Base-by-base conservation (phyloP, 2,329 filamentous ascomycete genomes). In the Penicillium sp. region DNA sequence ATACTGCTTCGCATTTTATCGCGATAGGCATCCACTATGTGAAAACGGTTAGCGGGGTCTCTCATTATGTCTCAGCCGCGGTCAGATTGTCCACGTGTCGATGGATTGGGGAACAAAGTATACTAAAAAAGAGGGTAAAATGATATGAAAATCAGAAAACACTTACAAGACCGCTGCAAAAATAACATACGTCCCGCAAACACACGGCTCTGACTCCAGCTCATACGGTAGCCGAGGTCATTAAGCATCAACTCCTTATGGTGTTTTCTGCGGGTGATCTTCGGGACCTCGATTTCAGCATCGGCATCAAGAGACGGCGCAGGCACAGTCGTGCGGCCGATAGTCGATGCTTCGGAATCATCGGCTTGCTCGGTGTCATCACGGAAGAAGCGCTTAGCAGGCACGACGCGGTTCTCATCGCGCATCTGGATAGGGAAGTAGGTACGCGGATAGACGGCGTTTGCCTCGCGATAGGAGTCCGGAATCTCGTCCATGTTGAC, bases 341-440 rank as follows among this genome's bases (percentile, higher is more conserved):
- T 52, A 1, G 73, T 76, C 6, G 73, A 66, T 7, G 61, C 71
- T 16, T 71, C 67, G 5, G 71, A 65, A 26, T 69, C 69, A 5
- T 68, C 69, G 50, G 83, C 82, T 50, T 87, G 82, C 57, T 86
- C 84, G 25, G 85, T 80, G 35, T 84, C 88, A 38, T 89, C 85
- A 53, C 84, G 81, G 72, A 92, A 91, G 73, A 91, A 92, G 35
- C 86, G 83, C 59, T 85, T 86, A 16, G 88, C 88, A 0, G 87
- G 87, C 1, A 89, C 86, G 2, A 65, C 64, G 50, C 86, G 89
- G 0, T 89, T 88, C 12, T 89, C 89, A 57, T 87, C 89, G 69
- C 93, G 90, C 91, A 96, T 96, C 76, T 97, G 91, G 41, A 91
- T 86, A 1, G 92, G 90, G 71, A 94, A 96, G 76, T 93, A 97